These are phyloP conservation scores for Annona cherimola DNA, from an alignment of 164 flowering plant species.

Conservation along the genomic window DNA sequence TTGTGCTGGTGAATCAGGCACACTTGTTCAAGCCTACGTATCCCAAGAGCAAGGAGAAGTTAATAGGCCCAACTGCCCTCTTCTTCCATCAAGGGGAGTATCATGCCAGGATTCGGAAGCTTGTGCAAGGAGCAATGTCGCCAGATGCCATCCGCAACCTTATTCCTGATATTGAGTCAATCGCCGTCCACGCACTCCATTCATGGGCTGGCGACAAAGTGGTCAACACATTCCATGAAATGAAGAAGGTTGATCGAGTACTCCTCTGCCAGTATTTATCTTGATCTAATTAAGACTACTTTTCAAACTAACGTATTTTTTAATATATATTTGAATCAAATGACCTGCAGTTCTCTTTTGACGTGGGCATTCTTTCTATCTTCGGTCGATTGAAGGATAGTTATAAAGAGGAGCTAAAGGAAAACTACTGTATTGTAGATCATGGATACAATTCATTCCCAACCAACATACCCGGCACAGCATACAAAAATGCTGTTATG, in stretches of 20 bases:
- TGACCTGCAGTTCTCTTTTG: constrained; percentile 54
- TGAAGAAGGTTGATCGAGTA: constrained; percentile 59
- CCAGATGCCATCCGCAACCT: constrained; percentile 39
- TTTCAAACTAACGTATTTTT: not conserved
- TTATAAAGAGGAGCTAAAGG: constrained; percentile 41
- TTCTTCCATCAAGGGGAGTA: constrained; percentile 85
- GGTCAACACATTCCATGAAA: constrained; percentile 60
- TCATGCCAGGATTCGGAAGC: constrained; percentile 59
- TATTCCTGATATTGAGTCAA: constrained; percentile 43
- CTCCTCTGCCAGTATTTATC: not conserved
- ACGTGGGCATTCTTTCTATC: constrained; percentile 57
- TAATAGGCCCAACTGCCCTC: constrained; percentile 76
- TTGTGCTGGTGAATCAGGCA: constrained; percentile 62
- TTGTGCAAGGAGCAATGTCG: constrained; percentile 54
- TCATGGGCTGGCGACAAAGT: constrained; percentile 48
- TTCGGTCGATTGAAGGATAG: constrained; percentile 43
- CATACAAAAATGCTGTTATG: constrained; percentile 50
- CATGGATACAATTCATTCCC: constrained; percentile 83
- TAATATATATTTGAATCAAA: not conserved
- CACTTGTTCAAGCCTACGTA: constrained; percentile 89
- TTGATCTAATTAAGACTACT: not conserved
- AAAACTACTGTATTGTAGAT: constrained; percentile 57
- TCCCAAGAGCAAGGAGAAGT: constrained; percentile 68
- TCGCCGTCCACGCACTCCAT: constrained; percentile 32
- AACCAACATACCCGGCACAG: constrained; percentile 58